A percentile compares a stretch with the other conserved stretches of the same genome.
Evolutionary conservation across 2,329 filamentous ascomycete genomes (phyloP).

Genomic region (Fusarium floridanum): DNA sequence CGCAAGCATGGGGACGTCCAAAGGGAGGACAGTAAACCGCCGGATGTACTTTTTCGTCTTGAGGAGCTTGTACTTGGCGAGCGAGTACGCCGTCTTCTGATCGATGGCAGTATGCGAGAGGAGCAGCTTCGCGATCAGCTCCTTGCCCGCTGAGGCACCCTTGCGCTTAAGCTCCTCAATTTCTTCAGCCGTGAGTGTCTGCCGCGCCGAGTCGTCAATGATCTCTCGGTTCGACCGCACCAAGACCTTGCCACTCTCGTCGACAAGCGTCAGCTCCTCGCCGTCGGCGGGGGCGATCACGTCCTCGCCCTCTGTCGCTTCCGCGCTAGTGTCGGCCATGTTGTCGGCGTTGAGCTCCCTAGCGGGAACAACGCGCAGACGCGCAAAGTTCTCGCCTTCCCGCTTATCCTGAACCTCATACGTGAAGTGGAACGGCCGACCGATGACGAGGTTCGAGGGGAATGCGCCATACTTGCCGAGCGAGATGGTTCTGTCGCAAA

Average conservation of each 20-base stretch:
- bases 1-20: conserved; percentile 82
- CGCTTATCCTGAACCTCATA: conserved; percentile 86
- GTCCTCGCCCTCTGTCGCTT: conserved; percentile 60
- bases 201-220: conserved; percentile 73
- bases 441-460: conserved; percentile 87
- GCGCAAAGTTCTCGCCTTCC: conserved; percentile 73
- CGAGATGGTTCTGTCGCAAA: conserved; percentile 77
- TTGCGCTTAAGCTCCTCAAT: conserved; percentile 82
- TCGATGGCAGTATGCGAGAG: conserved; percentile 90
- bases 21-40: conserved; percentile 85
- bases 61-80: conserved; percentile 95
- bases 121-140: conserved; percentile 93
- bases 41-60: conserved; percentile 95
- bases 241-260: conserved; percentile 59
- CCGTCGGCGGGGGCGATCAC: conserved; percentile 54
- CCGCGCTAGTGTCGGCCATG: conserved; percentile 61
- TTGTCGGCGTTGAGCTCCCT: conserved; percentile 88
- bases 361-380: conserved; percentile 82
- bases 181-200: conserved; percentile 81
- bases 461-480: conserved; percentile 95
- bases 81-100: conserved; percentile 92
- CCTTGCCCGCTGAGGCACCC: conserved; percentile 83
- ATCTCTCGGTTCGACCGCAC: conserved; percentile 70
- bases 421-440: conserved; percentile 91
- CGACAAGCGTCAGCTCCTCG: conserved; percentile 58